A percentile compares a stretch with the other conserved stretches of the same genome.
These are phyloP conservation scores for Botrytis fabae DNA, from an alignment of 2,329 filamentous ascomycete species.

Conservation along the genomic window DNA sequence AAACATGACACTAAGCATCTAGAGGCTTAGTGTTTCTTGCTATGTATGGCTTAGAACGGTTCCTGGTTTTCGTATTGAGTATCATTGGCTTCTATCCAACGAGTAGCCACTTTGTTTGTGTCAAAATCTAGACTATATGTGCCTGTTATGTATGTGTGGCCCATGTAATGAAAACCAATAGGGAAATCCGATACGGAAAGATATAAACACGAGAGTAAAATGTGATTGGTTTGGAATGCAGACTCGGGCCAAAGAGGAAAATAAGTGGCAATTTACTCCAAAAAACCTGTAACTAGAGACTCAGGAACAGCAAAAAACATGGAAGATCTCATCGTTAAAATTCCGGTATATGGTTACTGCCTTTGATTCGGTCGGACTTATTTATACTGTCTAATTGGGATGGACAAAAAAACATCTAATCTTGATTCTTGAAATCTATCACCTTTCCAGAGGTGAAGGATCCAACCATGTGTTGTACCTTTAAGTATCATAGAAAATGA, in stretches of 20 bases:
- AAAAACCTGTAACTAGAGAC: not conserved
- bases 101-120: conserved; percentile 5
- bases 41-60: not conserved
- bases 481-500: not conserved
- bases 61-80: not conserved
- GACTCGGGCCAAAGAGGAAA: not conserved
- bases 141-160: not conserved
- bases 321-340: conserved; percentile 9
- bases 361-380: conserved; percentile 1
- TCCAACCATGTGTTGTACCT: not conserved
- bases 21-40: not conserved
- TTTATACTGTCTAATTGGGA: not conserved
- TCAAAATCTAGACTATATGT: not conserved
- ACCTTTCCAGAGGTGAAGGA: not conserved
- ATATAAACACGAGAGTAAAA: not conserved
- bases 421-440: not conserved
- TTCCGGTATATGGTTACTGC: not conserved
- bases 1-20: not conserved
- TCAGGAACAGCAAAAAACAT: not conserved
- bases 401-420: not conserved
- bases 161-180: not conserved
- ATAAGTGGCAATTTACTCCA: not conserved
- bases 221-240: not conserved
- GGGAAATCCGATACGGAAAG: not conserved
- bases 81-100: not conserved